Base-by-base conservation (phyloP, 1,284 basidiomycete genomes). In the Irpex sp. region DNA sequence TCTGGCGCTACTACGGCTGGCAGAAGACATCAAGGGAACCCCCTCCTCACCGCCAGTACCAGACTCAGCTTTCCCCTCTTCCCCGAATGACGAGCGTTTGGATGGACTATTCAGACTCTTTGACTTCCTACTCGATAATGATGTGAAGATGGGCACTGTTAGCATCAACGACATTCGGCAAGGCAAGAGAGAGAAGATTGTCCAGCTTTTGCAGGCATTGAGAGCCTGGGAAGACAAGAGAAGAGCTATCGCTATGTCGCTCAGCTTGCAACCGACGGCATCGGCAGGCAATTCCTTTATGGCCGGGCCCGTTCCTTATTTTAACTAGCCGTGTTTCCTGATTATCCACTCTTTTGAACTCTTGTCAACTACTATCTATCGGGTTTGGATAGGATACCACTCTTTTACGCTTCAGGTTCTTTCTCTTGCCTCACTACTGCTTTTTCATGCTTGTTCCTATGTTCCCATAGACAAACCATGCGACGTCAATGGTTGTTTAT, bases 81-180 rank as follows among this genome's bases (percentile, higher is more conserved):
- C 82, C 37, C 76, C 82, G 3, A 78, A 80, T 62, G 91, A 94
- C 69, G 91, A 93, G 68, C 91, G 87, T 69, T 80, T 96, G n/a
- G 93, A 96, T 59, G 94, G 94, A 13, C 81, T 97, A 49, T 95
- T 97, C 79, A 84, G 86, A 64, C 80, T 96, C 64, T 94, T 95
- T 77, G 94, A 96, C 76, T 94, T 93, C 74, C 77, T 96, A 60
- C 84, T 96, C 51, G 93, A 95, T 70, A 92, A 93, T 66, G 93
- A 93, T 61, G 87, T 96, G 63, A 91, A 91, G 77, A 92, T 95
- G 80, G 94, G 91, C 8, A 87, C 84, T 66, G 89, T 96, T 38
- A 95, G 92, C 70, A 94, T 97, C 77, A 96, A 96, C 72, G 95
- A 97, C 75, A 82, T 97, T 54, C 81, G 92, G 60, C 84, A 85